These are phyloP conservation scores for Leishmania arabica DNA, from an alignment of 208 protist genomes.

Conservation along the genomic window DNA sequence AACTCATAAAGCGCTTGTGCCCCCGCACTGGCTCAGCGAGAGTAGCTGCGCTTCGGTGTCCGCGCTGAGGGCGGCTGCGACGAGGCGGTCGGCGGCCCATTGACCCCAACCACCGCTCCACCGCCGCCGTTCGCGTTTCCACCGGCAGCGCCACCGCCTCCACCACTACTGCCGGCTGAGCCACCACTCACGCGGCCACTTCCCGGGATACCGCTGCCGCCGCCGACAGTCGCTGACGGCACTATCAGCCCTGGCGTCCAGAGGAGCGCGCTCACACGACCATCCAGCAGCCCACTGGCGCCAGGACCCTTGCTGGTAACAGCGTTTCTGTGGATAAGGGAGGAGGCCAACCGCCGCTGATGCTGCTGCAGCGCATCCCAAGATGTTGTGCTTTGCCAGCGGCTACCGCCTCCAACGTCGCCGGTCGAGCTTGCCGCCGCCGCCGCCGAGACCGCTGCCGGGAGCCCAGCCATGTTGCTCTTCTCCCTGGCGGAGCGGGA, in stretches of 20 bases:
- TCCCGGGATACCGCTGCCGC: not conserved
- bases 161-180: not conserved
- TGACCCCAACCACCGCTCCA: not conserved
- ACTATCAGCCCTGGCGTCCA: slow-evolving; percentile 23
- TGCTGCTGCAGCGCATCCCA: slow-evolving; percentile 9
- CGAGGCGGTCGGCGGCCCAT: not conserved
- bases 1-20: not conserved
- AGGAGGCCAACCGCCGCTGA: not conserved
- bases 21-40: not conserved
- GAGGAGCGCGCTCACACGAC: slow-evolving; percentile 12
- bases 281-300: slow-evolving; percentile 16
- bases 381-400: not conserved
- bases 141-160: not conserved
- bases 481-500: slow-evolving; percentile 22
- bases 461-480: slow-evolving; percentile 16
- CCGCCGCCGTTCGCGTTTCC: not conserved
- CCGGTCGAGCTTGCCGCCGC: not conserved
- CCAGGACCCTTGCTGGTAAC: not conserved
- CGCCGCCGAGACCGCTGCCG: not conserved
- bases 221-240: not conserved
- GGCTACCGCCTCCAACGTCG: not conserved
- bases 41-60: slow-evolving; percentile 26
- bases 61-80: not conserved
- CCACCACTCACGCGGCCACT: slow-evolving; percentile 3
- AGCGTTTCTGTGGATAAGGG: not conserved